Evolutionary conservation across 805 yeast species (phyloP), one percentile per base, ranked within the genome.

Genomic region (Pichia cephalocereana): DNA sequence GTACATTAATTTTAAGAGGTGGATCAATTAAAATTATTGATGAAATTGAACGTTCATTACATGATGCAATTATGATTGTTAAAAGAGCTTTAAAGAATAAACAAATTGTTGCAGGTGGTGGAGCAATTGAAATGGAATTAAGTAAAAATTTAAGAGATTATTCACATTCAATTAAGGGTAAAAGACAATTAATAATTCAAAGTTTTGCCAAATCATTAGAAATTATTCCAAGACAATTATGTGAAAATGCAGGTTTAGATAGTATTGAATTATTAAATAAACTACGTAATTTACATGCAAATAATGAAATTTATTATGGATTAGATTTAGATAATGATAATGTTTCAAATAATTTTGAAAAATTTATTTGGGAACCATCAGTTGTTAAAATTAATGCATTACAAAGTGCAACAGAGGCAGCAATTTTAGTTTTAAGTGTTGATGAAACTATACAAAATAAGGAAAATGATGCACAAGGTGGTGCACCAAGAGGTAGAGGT

Each of bases 11-110:
- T 39, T 74, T 93, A 61, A 81, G 99, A 68, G 99, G 99, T 55
- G 99, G 99, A 57, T 96, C 98, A 17, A 96, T 88, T 61, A 99
- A 93, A 74, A 96, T 93, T 46, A 91, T 93, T 64, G 96, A 96
- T 40, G 99, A 93, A 71, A 97, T 93, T 27, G 99, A 93, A 66
- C 79, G 99, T 67, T 91, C 98, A 2, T 74, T 93, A 56, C 98
- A 93, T 63, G 99, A 93, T 70, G 99, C 99, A 45, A 88, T 93
- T 45, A 91, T 91, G 99, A 90, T 93, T 65, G 98, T 91, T 42
- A 91, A 90, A 70, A 78, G 99, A 59, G 95, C 98, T 2, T 80
- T 93, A 40, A 82, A 86, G 61, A 90, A 90, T 64, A 84, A 82
- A 61, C 71, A 79, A 30, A 81, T 93, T 56, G 99, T 93, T 49